A percentile compares a stretch with the other conserved stretches of the same genome.
Conservation (phyloP, 768 basidiomycete species). For the Rhodosporidiobolus odoratus region DNA sequence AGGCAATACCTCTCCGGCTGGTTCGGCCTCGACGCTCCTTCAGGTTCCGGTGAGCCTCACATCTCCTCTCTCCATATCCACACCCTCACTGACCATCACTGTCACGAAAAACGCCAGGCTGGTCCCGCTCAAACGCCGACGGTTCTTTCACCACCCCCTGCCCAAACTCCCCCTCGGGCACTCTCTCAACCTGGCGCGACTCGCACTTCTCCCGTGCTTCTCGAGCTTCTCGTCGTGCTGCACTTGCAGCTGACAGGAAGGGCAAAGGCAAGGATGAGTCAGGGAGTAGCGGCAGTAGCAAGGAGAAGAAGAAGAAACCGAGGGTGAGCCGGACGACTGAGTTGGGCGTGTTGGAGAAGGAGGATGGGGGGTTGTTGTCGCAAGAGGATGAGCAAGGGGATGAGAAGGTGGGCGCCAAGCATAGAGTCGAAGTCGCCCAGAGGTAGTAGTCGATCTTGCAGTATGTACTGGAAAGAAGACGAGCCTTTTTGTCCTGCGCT, state of each 20-base stretch:
- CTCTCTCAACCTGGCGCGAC: conserved; percentile 6
- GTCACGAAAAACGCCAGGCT: not conserved
- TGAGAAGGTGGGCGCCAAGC: not conserved
- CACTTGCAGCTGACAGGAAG: not conserved
- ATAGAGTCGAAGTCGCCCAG: conserved; percentile 5
- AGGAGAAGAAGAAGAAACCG: conserved; percentile 18
- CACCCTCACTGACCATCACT: not conserved
- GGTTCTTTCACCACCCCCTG: not conserved
- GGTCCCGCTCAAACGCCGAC: not conserved
- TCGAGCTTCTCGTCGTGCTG: not conserved
- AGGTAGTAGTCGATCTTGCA: not conserved
- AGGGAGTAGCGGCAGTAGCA: not conserved
- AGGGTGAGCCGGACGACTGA: conserved; percentile 17
- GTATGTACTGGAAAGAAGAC: too few relatives aligned
- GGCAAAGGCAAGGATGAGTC: not conserved
- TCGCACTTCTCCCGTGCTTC: conserved; percentile 31
- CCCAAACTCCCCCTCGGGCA: not conserved
- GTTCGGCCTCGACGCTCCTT: conserved; percentile 16
- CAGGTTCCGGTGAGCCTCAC: conserved; percentile 3
- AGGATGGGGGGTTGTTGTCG: not conserved
- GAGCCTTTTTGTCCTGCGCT: too few relatives aligned
- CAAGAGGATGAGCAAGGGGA: not conserved
- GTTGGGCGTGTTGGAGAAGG: conserved; percentile 15
- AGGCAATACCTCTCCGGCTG: conserved; percentile 21
- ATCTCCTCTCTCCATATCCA: not conserved